These are phyloP conservation scores for Tetracladium marchalianum DNA, from an alignment of 495 filamentous ascomycete genomes.

Conservation along the genomic window DNA sequence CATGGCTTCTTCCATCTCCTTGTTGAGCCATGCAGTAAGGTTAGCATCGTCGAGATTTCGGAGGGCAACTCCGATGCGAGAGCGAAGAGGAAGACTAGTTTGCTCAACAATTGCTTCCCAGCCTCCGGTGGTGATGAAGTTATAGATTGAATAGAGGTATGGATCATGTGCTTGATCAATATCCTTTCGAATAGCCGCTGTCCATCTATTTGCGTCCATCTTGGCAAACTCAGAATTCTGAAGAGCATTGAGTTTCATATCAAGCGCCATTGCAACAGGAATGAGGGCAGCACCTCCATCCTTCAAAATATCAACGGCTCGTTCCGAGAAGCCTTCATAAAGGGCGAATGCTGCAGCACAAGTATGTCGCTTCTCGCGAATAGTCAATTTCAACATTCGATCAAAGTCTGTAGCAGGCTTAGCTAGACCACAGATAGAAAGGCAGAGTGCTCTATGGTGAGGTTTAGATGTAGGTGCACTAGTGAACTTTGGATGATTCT, in stretches of 20 bases:
- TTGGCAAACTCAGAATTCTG: conserved; percentile 4
- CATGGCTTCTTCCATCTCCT: conserved; percentile 51
- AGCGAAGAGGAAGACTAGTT: conserved; percentile 68
- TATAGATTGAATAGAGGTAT: conserved; percentile 83
- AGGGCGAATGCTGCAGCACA: conserved; percentile 73
- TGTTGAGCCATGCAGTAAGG: conserved; percentile 60
- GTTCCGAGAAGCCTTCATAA: conserved; percentile 57
- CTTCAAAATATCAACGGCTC: conserved; percentile 41
- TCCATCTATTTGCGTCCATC: conserved; percentile 22
- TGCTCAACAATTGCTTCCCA: conserved; percentile 80
- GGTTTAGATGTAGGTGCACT: conserved; percentile 50
- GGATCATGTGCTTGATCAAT: conserved; percentile 47
- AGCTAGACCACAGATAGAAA: conserved; percentile 68
- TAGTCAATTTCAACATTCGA: conserved; percentile 38
- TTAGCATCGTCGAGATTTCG: conserved; percentile 73
- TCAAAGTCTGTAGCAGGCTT: conserved; percentile 49
- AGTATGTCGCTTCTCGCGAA: conserved; percentile 55
- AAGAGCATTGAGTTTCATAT: conserved; percentile 12
- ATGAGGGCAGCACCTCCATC: conserved; percentile 37
- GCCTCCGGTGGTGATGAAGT: conserved; percentile 79
- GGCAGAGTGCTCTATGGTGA: conserved; percentile 67
- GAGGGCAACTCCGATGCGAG: conserved; percentile 79
- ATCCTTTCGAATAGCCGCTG: conserved; percentile 40
- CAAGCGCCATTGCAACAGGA: conserved; percentile 42
- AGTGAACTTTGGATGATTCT: conserved; percentile 30